Evolutionary conservation across 108 stramenopile species (phyloP).

Genomic region (Bacterosira constricta): DNA sequence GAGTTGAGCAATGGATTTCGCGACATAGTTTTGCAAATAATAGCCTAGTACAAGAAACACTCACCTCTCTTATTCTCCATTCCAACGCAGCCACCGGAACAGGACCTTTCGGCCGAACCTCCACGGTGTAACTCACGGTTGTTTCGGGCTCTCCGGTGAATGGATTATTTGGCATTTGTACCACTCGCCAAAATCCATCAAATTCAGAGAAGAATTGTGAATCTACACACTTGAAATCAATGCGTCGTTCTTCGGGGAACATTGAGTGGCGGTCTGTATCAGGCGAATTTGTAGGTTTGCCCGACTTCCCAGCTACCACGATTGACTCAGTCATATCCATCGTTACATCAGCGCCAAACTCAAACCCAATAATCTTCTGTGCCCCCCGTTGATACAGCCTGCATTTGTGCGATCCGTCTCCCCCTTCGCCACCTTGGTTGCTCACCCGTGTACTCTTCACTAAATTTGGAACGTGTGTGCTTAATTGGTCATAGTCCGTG

Average conservation of each 20-base stretch:
- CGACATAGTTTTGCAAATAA: too few relatives aligned
- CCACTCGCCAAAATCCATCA: conserved; percentile 53
- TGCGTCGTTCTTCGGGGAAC: conserved; percentile 48
- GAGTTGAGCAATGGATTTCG: background rate
- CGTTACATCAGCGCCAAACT: conserved; percentile 70
- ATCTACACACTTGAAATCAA: conserved; percentile 66
- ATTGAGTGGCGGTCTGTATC: background rate
- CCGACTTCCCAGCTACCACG: conserved; percentile 9
- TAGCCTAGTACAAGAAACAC: background rate
- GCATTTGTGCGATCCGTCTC: conserved; percentile 45
- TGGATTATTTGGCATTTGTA: conserved; percentile 32
- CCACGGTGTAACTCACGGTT: conserved; percentile 67
- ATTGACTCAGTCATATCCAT: conserved; percentile 72
- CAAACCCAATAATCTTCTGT: conserved; percentile 76
- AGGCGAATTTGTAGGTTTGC: background rate
- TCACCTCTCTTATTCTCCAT: conserved; percentile 70
- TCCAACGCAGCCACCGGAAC: conserved; percentile 77
- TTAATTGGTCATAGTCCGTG: conserved; percentile 71
- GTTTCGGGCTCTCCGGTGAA: conserved; percentile 42
- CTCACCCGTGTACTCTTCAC: conserved; percentile 47
- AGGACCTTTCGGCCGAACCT: conserved; percentile 70
- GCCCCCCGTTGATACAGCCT: conserved; percentile 77
- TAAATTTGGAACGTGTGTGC: conserved; percentile 70
- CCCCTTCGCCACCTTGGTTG: conserved; percentile 11
- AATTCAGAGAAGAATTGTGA: conserved; percentile 72